These are phyloP conservation scores for Ogataea nonfermentans DNA, from an alignment of 805 yeast species.

Conservation along the genomic window DNA sequence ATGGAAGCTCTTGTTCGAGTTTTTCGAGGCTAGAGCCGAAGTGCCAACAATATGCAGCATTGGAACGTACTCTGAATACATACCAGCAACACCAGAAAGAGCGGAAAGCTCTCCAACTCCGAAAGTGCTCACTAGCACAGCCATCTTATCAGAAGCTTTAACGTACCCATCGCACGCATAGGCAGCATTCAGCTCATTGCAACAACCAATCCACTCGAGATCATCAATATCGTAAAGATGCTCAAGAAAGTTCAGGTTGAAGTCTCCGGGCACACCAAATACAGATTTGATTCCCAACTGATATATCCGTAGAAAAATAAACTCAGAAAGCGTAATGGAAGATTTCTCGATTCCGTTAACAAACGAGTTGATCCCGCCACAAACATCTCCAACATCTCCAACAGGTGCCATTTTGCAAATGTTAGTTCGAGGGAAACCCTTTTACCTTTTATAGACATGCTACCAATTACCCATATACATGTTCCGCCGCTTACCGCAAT, in stretches of 20 bases:
- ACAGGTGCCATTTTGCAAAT: conserved; percentile 24
- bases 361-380: conserved; percentile 7
- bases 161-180: conserved; percentile 52
- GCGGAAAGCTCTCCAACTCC: conserved; percentile 56
- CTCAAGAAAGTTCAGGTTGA: conserved; percentile 49
- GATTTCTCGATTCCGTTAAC: conserved; percentile 11
- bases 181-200: conserved; percentile 52
- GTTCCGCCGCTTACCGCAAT: conserved; percentile 2
- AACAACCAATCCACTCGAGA: conserved; percentile 42
- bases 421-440: not conserved
- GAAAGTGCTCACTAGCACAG: conserved; percentile 45
- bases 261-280: conserved; percentile 64
- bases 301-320: conserved; percentile 42
- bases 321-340: conserved; percentile 39
- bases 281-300: conserved; percentile 45
- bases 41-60: conserved; percentile 53
- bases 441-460: not conserved
- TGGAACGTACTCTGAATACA: conserved; percentile 47
- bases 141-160: conserved; percentile 31
- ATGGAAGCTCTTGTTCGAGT: conserved; percentile 39
- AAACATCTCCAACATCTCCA: conserved; percentile 7
- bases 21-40: conserved; percentile 22
- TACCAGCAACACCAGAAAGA: conserved; percentile 47
- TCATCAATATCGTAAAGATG: conserved; percentile 37
- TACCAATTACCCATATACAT: not conserved